Percentiles rank a stretch among this genome's conserved stretches.
Evolutionary conservation across 2,329 filamentous ascomycete genomes (phyloP).

Genomic region (Plenodomus tracheiphilus): DNA sequence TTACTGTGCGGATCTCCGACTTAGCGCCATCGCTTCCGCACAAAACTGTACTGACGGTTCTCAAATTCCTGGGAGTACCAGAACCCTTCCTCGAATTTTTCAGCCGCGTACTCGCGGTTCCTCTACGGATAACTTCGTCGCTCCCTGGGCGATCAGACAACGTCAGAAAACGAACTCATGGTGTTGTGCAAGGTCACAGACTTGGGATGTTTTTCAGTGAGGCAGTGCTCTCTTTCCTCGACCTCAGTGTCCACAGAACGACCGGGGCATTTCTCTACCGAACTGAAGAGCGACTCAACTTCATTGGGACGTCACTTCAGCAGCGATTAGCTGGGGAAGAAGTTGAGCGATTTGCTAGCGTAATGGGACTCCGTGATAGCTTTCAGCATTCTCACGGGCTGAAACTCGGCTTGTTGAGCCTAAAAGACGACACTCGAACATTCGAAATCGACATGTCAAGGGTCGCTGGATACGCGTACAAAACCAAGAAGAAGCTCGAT

Average conservation of each 20-base stretch:
- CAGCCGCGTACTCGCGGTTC: conserved; percentile 49
- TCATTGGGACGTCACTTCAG: conserved; percentile 25
- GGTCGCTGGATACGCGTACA: conserved; percentile 20
- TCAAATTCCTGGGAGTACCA: conserved; percentile 63
- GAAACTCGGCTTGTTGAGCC: conserved; percentile 19
- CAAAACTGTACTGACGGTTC: conserved; percentile 58
- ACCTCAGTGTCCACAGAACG: conserved; percentile 22
- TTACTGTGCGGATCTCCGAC: conserved; percentile 46
- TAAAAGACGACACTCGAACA: background rate
- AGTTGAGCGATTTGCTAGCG: conserved; percentile 16
- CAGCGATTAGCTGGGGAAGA: conserved; percentile 2
- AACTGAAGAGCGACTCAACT: conserved; percentile 25
- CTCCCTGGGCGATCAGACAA: conserved; percentile 22
- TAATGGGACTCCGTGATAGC: conserved; percentile 18
- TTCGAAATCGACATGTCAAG: conserved; percentile 14
- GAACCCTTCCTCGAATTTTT: conserved; percentile 63
- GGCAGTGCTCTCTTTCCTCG: conserved; percentile 33
- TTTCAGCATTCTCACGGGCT: background rate
- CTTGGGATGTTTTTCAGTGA: conserved; percentile 32
- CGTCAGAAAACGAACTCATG: conserved; percentile 19
- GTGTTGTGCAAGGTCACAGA: conserved; percentile 25
- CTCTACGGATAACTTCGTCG: conserved; percentile 28
- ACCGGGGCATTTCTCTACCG: conserved; percentile 27
- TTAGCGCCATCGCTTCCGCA: conserved; percentile 64
- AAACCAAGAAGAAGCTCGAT: conserved; percentile 25